Percentiles rank a stretch among this genome's conserved stretches.
Evolutionary conservation across 106 monocot genomes (phyloP).

Genomic region (Dioscorea dumetorum): DNA sequence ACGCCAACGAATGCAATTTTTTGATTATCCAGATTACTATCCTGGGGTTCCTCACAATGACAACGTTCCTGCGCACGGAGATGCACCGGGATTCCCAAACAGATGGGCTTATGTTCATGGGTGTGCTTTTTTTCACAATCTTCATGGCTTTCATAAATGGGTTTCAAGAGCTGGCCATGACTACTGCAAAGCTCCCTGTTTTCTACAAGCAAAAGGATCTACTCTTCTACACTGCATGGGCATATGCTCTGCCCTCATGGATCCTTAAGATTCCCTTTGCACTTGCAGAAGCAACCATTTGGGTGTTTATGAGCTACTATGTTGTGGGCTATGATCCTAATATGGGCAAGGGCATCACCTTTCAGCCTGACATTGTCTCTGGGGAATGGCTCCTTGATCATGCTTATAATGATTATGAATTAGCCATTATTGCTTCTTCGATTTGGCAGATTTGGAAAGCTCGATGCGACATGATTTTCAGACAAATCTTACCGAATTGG

Average conservation of each 20-base stretch:
- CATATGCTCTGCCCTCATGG: slow-evolving; percentile 27
- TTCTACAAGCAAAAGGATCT: slow-evolving; percentile 31
- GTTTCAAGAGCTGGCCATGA: slow-evolving; percentile 22
- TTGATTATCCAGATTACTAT: slow-evolving; percentile 17
- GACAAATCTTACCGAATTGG: too few species aligned
- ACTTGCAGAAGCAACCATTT: slow-evolving; percentile 10
- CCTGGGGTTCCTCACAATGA: slow-evolving; percentile 18
- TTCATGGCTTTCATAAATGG: slow-evolving; percentile 16
- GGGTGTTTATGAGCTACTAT: slow-evolving; percentile 15
- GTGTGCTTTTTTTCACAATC: slow-evolving; percentile 14
- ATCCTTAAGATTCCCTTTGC: slow-evolving; percentile 29
- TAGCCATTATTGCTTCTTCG: too few species aligned
- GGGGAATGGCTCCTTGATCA: too few species aligned
- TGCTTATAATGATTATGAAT: too few species aligned
- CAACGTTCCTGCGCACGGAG: slow-evolving; percentile 21
- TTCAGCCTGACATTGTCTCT: too few species aligned
- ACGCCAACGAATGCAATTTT: too few species aligned
- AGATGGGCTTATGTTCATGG: slow-evolving; percentile 20
- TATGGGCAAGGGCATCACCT: too few species aligned
- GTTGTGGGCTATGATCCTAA: slow-evolving; percentile 29
- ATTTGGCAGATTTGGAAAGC: too few species aligned
- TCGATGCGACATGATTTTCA: too few species aligned
- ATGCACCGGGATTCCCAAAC: slow-evolving; percentile 14
- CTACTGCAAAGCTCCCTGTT: slow-evolving; percentile 24
- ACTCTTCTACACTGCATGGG: slow-evolving; percentile 28